Evolutionary conservation across 1,139 yeast species (phyloP).

Genomic region (Suhomyces maxii): DNA sequence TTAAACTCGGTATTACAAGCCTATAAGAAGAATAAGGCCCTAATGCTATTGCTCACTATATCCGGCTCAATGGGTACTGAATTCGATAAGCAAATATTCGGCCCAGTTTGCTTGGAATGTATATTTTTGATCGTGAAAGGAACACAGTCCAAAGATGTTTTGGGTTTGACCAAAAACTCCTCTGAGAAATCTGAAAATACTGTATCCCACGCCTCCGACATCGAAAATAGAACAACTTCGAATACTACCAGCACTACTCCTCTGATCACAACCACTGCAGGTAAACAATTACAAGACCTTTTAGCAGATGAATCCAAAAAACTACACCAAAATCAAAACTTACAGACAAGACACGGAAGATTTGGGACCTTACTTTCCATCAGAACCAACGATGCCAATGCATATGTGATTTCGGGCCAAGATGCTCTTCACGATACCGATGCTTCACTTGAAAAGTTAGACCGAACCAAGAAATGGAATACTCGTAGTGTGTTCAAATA

Average conservation of each 20-base stretch:
- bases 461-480: slow-evolving; percentile 67
- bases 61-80: slow-evolving; percentile 64
- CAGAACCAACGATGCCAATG: slow-evolving; percentile 54
- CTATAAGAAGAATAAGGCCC: slow-evolving; percentile 67
- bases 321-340: slow-evolving; percentile 47
- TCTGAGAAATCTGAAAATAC: background rate
- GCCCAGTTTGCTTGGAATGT: slow-evolving; percentile 67
- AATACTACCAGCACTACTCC: slow-evolving; percentile 14
- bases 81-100: slow-evolving; percentile 61
- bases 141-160: slow-evolving; percentile 37
- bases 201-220: background rate
- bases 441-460: slow-evolving; percentile 52
- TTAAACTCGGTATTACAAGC: slow-evolving; percentile 56
- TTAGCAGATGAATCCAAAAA: slow-evolving; percentile 59
- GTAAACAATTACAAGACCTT: slow-evolving; percentile 51
- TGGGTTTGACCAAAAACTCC: slow-evolving; percentile 9
- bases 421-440: slow-evolving; percentile 54
- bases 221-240: background rate
- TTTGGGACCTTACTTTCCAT: slow-evolving; percentile 86
- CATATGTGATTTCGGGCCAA: slow-evolving; percentile 75
- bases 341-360: slow-evolving; percentile 80
- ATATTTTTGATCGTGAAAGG: slow-evolving; percentile 64
- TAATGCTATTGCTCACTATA: slow-evolving; percentile 68
- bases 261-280: slow-evolving; percentile 25
- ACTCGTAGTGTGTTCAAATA: slow-evolving; percentile 43